Evolutionary conservation across 768 basidiomycete species (phyloP), one percentile per base, ranked within the genome.

Genomic region (Ephemerocybe angulata): DNA sequence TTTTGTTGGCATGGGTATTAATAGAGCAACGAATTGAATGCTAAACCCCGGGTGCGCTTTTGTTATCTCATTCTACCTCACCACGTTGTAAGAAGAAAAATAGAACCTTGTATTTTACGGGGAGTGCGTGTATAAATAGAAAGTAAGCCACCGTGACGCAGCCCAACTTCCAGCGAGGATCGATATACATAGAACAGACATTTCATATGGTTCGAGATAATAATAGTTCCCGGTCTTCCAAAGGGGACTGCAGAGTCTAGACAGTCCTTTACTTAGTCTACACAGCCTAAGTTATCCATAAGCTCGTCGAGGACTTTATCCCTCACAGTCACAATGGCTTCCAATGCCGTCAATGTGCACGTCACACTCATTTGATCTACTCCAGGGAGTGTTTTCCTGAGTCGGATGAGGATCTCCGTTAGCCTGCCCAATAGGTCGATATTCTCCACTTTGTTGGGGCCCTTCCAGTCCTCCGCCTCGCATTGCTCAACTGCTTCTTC

Each of bases 381-480:
- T 40, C 65, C 69, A n/a, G 66, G 60, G 52, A 76, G 67, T 29
- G 66, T 60, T 54, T 72, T 74, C 53, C 73, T 66, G 22, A 79
- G 55, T 7, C 67, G 55, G 21, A 73, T 63, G 73, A 75, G 75
- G 64, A 76, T 71, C 13, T 62, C 57, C 57, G 74, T 78, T 55
- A 89, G 69, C 56, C 79, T 72, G 10, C 83, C 85, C 8, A 87
- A 72, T 19, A 89, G 80, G 59, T 88, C 85, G 44, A 84, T 82
- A 13, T 30, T 22, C 17, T 8, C 7, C 10, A 7, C 15, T 5
- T 17, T 13, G 15, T 19, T 19, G 15, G 38, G 5, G 15, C 38
- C 38, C 17, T 41, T 19, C 5, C 7, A 19, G 38, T 19, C 5
- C 38, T 10, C 13, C 8, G 29, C 48, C 64, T 78, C 76, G 67